These are phyloP conservation scores for Plectosphaerella plurivora DNA, from an alignment of 2,329 filamentous ascomycete species.

Conservation along the genomic window DNA sequence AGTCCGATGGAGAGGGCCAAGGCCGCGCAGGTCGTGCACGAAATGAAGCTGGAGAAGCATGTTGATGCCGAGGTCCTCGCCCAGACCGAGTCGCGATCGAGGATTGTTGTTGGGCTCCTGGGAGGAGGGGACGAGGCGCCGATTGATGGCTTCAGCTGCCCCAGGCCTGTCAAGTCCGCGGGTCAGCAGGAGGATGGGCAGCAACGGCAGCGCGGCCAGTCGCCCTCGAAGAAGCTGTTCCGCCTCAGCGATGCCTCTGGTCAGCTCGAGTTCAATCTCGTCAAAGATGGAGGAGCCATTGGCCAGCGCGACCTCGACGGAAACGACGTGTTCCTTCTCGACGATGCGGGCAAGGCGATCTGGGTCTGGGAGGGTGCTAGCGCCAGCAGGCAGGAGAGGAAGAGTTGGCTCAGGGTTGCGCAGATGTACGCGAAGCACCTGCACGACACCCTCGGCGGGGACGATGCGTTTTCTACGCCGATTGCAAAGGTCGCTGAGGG, in stretches of 20 bases:
- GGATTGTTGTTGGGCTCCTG: slow-evolving; percentile 51
- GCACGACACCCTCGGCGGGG: slow-evolving; percentile 18
- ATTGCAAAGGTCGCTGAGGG: slow-evolving; percentile 55
- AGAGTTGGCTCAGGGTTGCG: slow-evolving; percentile 56
- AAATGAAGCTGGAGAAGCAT: slow-evolving; percentile 60
- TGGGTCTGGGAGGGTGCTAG: slow-evolving; percentile 64
- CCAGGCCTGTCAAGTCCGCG: slow-evolving; percentile 32
- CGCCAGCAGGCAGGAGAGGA: slow-evolving; percentile 55
- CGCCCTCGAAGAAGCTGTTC: slow-evolving; percentile 43
- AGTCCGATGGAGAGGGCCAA: slow-evolving; percentile 66
- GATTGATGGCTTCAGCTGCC: slow-evolving; percentile 31
- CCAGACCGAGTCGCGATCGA: slow-evolving; percentile 53
- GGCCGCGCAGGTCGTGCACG: slow-evolving; percentile 62
- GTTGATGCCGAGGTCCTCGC: slow-evolving; percentile 61
- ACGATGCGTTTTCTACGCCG: slow-evolving; percentile 36
- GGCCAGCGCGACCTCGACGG: slow-evolving; percentile 46
- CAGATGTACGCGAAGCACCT: slow-evolving; percentile 48
- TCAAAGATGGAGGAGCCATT: slow-evolving; percentile 49
- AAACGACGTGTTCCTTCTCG: slow-evolving; percentile 58
- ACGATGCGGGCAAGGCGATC: slow-evolving; percentile 50
- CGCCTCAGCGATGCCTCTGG: slow-evolving; percentile 60
- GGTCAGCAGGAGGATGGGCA: slow-evolving; percentile 10
- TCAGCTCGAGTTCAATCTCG: slow-evolving; percentile 49
- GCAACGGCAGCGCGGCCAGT: slow-evolving; percentile 6
- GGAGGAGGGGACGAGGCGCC: slow-evolving; percentile 39